phyloP scores from a whole-genome alignment of 2,329 filamentous ascomycete genomes.

The Aspergillus jensenii region DNA sequence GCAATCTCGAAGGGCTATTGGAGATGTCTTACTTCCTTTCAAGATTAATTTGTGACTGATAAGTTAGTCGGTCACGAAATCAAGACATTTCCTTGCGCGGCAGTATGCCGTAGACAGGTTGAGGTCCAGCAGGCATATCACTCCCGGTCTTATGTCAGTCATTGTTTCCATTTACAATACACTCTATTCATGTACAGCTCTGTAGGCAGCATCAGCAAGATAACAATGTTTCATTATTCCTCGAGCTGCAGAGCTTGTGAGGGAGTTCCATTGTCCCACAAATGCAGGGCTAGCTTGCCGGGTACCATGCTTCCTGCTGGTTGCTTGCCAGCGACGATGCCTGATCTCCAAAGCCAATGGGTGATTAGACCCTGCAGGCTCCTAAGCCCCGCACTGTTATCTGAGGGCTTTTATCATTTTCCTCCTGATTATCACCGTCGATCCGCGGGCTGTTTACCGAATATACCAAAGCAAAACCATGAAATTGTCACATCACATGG shows the following conservation, averaged over 20 bases:
- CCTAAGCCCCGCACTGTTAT: neutral
- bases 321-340: neutral
- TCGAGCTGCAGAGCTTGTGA: too few species aligned
- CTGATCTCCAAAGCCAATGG: neutral
- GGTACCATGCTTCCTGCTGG: neutral
- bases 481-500: neutral
- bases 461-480: neutral
- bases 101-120: too few species aligned
- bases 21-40: too few species aligned
- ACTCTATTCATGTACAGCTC: too few species aligned
- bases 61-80: too few species aligned
- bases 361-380: neutral
- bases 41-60: too few species aligned
- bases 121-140: too few species aligned
- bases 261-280: neutral
- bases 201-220: too few species aligned
- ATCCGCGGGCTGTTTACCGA: neutral
- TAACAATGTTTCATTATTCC: too few species aligned
- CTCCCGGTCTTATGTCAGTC: too few species aligned
- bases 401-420: neutral
- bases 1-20: neutral
- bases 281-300: neutral
- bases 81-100: too few species aligned
- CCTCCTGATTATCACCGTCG: neutral
- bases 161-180: too few species aligned